These are phyloP conservation scores for Amylocarpus encephaloides DNA, from an alignment of 2,329 filamentous ascomycete genomes.

Conservation along the genomic window DNA sequence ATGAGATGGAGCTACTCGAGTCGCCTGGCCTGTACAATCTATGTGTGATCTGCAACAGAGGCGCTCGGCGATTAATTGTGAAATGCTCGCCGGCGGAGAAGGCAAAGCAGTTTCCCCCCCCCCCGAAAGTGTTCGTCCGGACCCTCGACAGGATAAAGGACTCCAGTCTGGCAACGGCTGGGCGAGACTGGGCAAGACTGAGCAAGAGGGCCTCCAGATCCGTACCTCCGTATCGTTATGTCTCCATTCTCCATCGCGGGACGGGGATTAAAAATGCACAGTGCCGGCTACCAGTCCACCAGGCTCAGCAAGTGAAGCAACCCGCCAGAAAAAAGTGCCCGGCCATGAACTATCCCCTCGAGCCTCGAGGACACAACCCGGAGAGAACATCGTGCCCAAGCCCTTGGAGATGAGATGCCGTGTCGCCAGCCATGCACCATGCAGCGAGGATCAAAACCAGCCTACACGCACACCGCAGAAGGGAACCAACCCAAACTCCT, in stretches of 20 bases:
- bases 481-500: no score
- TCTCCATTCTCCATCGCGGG: background rate
- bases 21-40: background rate
- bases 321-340: no score
- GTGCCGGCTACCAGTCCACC: no score
- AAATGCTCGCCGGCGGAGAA: background rate
- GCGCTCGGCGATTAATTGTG: background rate
- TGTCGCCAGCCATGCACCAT: background rate
- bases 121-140: background rate
- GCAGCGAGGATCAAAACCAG: background rate
- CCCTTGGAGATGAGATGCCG: background rate
- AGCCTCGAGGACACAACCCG: no score
- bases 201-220: no score
- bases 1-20: background rate
- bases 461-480: no score
- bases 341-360: no score
- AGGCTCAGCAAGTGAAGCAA: no score
- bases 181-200: slow-evolving; percentile 1
- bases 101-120: slow-evolving; percentile 1
- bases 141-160: no score
- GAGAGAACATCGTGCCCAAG: background rate
- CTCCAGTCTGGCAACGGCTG: background rate
- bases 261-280: background rate
- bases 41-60: no score
- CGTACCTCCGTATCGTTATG: background rate